Conservation (phyloP, 768 basidiomycete species). For the Tephrocybe sp. region DNA sequence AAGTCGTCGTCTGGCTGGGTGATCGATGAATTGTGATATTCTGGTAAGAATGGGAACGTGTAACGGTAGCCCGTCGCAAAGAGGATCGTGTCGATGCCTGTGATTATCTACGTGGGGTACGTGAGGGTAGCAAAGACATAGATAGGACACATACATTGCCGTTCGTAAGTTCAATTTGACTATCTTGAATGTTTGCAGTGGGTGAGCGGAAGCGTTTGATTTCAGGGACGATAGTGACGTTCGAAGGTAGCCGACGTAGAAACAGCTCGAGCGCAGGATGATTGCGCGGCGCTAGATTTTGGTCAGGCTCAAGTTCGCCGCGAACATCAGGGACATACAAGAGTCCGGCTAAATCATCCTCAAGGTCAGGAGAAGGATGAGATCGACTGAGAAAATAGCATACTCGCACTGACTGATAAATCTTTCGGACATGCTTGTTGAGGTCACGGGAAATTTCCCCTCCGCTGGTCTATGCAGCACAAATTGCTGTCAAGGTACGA, state of each 20-base stretch:
- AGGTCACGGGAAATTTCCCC: slow-evolving; percentile 35
- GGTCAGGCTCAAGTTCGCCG: background rate
- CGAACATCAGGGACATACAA: background rate
- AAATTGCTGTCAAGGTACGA: too few relatives aligned
- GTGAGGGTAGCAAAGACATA: background rate
- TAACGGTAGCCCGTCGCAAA: slow-evolving; percentile 44
- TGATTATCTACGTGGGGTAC: slow-evolving; percentile 21
- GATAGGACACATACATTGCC: slow-evolving; percentile 30
- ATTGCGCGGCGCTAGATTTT: background rate
- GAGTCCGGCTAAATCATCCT: slow-evolving; percentile 1
- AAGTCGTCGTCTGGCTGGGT: slow-evolving; percentile 16
- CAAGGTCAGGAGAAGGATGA: background rate
- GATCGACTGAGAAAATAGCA: background rate
- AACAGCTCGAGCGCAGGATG: slow-evolving; percentile 10
- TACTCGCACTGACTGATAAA: slow-evolving; percentile 5
- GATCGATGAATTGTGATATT: slow-evolving; percentile 26
- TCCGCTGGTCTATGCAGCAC: slow-evolving; percentile 27
- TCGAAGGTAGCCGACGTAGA: slow-evolving; percentile 25
- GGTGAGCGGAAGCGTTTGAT: slow-evolving; percentile 34
- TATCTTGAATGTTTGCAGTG: slow-evolving; percentile 17
- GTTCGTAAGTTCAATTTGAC: slow-evolving; percentile 32
- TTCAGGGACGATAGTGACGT: slow-evolving; percentile 36
- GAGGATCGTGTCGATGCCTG: slow-evolving; percentile 32
- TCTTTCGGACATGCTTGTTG: slow-evolving; percentile 19
- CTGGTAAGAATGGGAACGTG: slow-evolving; percentile 40